These are phyloP conservation scores for Calonectria pseudoreteaudii DNA, from an alignment of 2,329 filamentous ascomycete species.

Conservation along the genomic window DNA sequence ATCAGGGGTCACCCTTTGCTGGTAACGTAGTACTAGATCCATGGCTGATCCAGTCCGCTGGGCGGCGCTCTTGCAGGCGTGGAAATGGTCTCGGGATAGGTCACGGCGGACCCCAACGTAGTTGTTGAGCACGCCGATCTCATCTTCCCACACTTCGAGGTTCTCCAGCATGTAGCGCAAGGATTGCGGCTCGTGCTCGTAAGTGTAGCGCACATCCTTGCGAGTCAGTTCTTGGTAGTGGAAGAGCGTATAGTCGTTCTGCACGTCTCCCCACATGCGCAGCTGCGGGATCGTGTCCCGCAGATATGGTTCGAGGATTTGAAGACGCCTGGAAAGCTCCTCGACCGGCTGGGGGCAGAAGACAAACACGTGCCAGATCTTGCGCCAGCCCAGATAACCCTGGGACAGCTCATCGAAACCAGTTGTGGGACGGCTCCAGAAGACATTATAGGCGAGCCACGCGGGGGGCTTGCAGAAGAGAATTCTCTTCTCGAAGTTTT, in stretches of 20 bases:
- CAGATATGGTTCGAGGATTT: background rate
- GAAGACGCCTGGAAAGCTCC: background rate
- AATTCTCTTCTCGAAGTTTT: background rate
- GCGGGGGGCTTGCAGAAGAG: background rate
- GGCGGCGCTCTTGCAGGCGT: constrained; percentile 18
- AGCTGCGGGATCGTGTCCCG: background rate
- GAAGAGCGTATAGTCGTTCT: constrained; percentile 28
- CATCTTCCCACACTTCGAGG: constrained; percentile 18
- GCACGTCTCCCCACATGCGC: constrained; percentile 30
- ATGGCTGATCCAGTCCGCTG: constrained; percentile 30
- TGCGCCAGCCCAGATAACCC: constrained; percentile 31
- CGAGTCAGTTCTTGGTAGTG: constrained; percentile 1
- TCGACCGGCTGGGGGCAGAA: background rate
- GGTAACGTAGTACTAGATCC: background rate
- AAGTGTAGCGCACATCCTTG: constrained; percentile 24
- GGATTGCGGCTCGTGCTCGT: constrained; percentile 19
- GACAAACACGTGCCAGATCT: constrained; percentile 27
- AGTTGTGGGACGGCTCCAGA: background rate
- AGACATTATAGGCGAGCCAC: background rate
- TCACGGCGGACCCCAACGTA: constrained; percentile 31
- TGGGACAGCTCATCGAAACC: constrained; percentile 28
- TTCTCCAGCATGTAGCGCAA: constrained; percentile 19
- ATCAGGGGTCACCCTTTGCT: background rate
- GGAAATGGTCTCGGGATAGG: constrained; percentile 1
- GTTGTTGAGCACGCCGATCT: constrained; percentile 30